phyloP scores from a whole-genome alignment of 352 stramenopile species.

The Pythium insidiosum region DNA sequence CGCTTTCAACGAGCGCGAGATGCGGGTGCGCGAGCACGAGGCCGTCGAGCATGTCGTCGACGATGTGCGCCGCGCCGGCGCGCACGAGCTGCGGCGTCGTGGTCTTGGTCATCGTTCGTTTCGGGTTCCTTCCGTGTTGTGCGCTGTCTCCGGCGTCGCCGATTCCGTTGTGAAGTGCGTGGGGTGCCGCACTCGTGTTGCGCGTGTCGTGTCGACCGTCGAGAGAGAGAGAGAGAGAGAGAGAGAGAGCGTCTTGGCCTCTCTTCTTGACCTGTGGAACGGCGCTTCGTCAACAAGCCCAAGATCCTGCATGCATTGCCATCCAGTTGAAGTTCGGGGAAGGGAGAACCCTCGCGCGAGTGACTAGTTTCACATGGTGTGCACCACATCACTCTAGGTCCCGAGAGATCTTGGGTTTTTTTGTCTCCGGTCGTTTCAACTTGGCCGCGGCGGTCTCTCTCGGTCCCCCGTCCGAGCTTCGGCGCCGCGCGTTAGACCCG shows the following conservation, averaged over 20 bases:
- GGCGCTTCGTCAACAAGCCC: not conserved
- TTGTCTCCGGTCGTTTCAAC: too few species aligned
- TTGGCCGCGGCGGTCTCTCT: too few species aligned
- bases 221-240: not conserved
- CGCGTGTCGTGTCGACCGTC: not conserved
- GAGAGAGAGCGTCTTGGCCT: too few species aligned
- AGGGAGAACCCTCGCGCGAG: not conserved
- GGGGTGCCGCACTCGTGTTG: not conserved
- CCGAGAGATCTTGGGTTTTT: too few species aligned
- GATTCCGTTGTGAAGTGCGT: not conserved
- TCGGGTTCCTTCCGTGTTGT: too few species aligned
- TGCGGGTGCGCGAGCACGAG: conserved; percentile 58
- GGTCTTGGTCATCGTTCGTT: conserved; percentile 10
- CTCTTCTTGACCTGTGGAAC: too few species aligned
- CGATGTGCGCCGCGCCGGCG: conserved; percentile 35
- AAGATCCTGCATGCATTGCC: not conserved
- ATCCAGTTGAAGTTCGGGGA: conserved; percentile 12
- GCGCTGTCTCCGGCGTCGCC: too few species aligned
- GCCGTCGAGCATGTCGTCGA: conserved; percentile 75
- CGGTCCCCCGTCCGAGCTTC: too few species aligned
- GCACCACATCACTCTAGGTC: not conserved
- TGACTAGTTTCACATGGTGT: conserved; percentile 13
- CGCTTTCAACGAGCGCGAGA: conserved; percentile 43
- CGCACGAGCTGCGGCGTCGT: conserved; percentile 54
- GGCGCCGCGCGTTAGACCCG: too few species aligned